Percentiles rank a stretch among this genome's conserved stretches.
Conservation (phyloP, 352 stramenopile species). For the Pythium aristosporum region DNA sequence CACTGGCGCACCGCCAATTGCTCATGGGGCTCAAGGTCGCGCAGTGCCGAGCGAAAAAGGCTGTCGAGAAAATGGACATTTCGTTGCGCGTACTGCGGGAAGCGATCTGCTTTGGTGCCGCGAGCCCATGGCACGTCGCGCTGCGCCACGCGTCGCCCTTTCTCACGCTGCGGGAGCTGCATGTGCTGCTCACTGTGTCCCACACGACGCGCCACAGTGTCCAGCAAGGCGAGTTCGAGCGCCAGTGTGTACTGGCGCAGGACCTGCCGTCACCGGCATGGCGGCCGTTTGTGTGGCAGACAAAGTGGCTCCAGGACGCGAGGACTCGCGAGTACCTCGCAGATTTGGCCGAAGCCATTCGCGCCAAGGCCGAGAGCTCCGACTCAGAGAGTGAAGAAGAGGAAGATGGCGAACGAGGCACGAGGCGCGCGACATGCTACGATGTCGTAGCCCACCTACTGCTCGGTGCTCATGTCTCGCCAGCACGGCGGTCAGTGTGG, state of each 20-base stretch:
- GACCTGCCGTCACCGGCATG: neutral
- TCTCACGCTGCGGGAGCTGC: slow-evolving; percentile 49
- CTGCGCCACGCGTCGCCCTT: slow-evolving; percentile 27
- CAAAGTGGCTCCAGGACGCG: slow-evolving; percentile 46
- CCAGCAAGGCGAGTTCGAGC: slow-evolving; percentile 28
- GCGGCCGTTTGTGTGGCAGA: slow-evolving; percentile 43
- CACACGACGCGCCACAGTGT: slow-evolving; percentile 33
- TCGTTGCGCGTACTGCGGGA: slow-evolving; percentile 49
- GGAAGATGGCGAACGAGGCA: slow-evolving; percentile 14
- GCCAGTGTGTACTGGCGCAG: slow-evolving; percentile 30
- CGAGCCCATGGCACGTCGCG: slow-evolving; percentile 31
- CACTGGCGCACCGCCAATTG: slow-evolving; percentile 60
- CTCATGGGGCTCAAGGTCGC: slow-evolving; percentile 68
- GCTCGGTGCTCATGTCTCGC: slow-evolving; percentile 11
- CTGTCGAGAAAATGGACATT: slow-evolving; percentile 57
- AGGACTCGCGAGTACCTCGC: slow-evolving; percentile 45
- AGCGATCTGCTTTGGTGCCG: slow-evolving; percentile 32
- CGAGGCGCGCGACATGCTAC: neutral
- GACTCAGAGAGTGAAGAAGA: slow-evolving; percentile 49
- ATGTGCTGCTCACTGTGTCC: slow-evolving; percentile 36
- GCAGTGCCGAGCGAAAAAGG: slow-evolving; percentile 53
- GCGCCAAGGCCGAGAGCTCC: slow-evolving; percentile 39
- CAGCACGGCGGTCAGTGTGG: slow-evolving; percentile 19
- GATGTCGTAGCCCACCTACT: slow-evolving; percentile 5
- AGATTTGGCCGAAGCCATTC: slow-evolving; percentile 58